A percentile compares a stretch with the other conserved stretches of the same genome.
Evolutionary conservation across 306 rosid genomes (phyloP).

Genomic region (Dalbergia cochinchinensis): DNA sequence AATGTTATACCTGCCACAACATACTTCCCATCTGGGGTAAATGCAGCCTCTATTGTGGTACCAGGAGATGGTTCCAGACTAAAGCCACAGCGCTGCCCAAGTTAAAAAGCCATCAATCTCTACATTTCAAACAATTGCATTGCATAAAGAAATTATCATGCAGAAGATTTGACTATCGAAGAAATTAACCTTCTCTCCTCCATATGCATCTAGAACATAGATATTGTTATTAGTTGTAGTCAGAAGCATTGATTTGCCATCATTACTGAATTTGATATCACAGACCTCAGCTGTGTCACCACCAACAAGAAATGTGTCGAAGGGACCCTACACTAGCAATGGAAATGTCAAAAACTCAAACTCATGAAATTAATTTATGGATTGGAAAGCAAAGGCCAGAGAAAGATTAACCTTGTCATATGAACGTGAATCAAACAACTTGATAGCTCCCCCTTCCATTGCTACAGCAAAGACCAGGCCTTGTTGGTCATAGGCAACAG

Average conservation of each 20-base stretch:
- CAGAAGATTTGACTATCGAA: slow-evolving; percentile 35
- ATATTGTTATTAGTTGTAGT: slow-evolving; percentile 85
- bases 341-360: slow-evolving; percentile 40
- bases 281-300: slow-evolving; percentile 98
- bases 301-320: slow-evolving; percentile 96
- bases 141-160: slow-evolving; percentile 19
- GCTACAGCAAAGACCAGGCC: slow-evolving; percentile 99
- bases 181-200: slow-evolving; percentile 84
- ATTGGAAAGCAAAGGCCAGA: slow-evolving; percentile 18
- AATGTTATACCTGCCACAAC: slow-evolving; percentile 76
- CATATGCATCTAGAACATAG: slow-evolving; percentile 96
- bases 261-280: slow-evolving; percentile 96
- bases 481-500: slow-evolving; percentile 98
- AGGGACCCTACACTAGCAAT: slow-evolving; percentile 80
- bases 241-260: slow-evolving; percentile 97
- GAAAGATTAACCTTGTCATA: slow-evolving; percentile 81
- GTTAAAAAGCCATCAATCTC: slow-evolving; percentile 30
- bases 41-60: slow-evolving; percentile 83
- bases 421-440: slow-evolving; percentile 94
- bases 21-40: slow-evolving; percentile 95
- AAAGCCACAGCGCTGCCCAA: slow-evolving; percentile 89
- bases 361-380: slow-evolving; percentile 27
- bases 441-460: slow-evolving; percentile 99
- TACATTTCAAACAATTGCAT: slow-evolving; percentile 14
- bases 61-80: slow-evolving; percentile 92